Base-by-base conservation (phyloP, 805 yeast genomes). In the Teunomyces funiuensis region DNA sequence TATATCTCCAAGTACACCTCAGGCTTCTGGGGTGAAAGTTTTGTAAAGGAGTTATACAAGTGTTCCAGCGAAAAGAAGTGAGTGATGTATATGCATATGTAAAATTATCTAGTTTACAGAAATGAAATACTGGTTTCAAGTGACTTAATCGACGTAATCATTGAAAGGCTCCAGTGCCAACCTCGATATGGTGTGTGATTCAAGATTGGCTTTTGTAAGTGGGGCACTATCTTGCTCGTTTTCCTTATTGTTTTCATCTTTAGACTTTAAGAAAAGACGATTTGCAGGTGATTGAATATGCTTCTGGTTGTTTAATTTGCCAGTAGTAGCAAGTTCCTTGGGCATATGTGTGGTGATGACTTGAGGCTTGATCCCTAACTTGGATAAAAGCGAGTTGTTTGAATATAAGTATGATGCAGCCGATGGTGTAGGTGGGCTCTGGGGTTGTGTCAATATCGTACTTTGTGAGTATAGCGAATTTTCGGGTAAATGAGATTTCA, bases 21-120 rank as follows among this genome's bases (percentile, higher is more conserved):
- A 20, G 88, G 88, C 8, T 93, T 80, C 61, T 93, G 99, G 99
- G 98, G 98, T 40, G 96, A 89, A 62, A 86, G 83, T 53, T 93
- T 93, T 63, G 98, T 93, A 30, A 82, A 82, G 53, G 99, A 93
- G 62, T 69, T 93, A 55, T 74, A 66, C 51, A 80, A 76, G 52
- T 53, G 59, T 37, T 17, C 38, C 5, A 26, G 22, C 30, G 40
- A 28, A 19, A 23, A 29, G 19, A 29, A 29, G 23, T 37, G 13
- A 20, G 19, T 37, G 14, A 15, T 26, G 30, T 25, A 37, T 28
- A 17, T 15, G 23, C 15, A 7, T 15, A 13, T 28, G 17, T 28
- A 28, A 28, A 19, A n/a, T 10, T 25, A 25, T 29, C 28, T 20
- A 18, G 18, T 37, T 18, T n/a, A 14, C 13, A 13, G 25, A 22